Conservation (phyloP, 495 filamentous ascomycete species). For the Chlorociboria aeruginascens region DNA sequence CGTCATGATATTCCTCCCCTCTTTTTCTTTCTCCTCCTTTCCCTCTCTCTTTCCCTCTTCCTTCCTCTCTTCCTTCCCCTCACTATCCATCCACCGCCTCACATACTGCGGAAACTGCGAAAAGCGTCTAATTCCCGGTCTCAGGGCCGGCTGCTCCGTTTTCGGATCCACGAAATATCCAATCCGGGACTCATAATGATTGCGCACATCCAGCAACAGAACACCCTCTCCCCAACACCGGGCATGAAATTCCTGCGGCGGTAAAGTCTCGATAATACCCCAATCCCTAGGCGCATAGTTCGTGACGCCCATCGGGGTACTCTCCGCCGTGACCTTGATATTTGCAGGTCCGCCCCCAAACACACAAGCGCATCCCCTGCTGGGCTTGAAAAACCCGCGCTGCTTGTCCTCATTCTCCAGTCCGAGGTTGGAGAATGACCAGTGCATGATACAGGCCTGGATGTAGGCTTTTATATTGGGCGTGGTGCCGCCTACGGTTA, state of each 20-base stretch:
- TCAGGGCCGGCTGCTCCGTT: conserved; percentile 9
- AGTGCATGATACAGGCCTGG: conserved; percentile 10
- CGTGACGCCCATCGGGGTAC: conserved; percentile 19
- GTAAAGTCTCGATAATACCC: conserved; percentile 7
- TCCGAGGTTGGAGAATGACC: conserved; percentile 13
- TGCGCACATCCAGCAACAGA: conserved; percentile 17
- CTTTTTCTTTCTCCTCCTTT: background rate
- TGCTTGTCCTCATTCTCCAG: conserved; percentile 2
- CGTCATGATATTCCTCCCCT: conserved; percentile 12
- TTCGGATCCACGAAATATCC: conserved; percentile 16
- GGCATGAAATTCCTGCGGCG: conserved; percentile 16
- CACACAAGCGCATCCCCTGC: conserved; percentile 12
- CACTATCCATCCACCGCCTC: background rate
- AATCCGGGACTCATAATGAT: conserved; percentile 21
- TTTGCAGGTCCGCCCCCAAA: conserved; percentile 8
- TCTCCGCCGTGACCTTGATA: conserved; percentile 11
- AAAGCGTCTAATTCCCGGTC: conserved; percentile 17
- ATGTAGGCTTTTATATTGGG: conserved; percentile 13
- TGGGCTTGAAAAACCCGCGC: conserved; percentile 17
- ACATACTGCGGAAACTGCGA: conserved; percentile 18
- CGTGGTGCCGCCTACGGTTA: conserved; percentile 17
- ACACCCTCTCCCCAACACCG: background rate
- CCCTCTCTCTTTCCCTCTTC: background rate
- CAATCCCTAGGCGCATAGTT: conserved; percentile 14
- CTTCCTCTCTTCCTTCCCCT: background rate